phyloP scores from a whole-genome alignment of 768 basidiomycete species.

The Boletellus ananas region DNA sequence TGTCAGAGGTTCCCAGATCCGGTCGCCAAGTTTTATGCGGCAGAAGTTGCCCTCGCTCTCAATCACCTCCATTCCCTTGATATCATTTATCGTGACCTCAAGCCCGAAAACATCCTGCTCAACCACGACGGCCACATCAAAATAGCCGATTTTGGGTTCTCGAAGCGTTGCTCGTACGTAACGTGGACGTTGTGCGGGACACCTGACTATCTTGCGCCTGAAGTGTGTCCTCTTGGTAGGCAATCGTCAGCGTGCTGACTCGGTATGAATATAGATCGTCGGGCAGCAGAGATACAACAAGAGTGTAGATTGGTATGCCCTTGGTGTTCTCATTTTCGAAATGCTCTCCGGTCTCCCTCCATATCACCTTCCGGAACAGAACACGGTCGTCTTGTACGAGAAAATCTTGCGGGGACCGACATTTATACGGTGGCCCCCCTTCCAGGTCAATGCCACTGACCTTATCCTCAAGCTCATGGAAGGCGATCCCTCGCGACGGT shows the following conservation, averaged over 20 bases:
- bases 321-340: conserved; percentile 95
- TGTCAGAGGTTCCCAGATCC: conserved; percentile 88
- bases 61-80: conserved; percentile 83
- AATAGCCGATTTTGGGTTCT: conserved; percentile 95
- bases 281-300: conserved; percentile 88
- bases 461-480: conserved; percentile 91
- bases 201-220: conserved; percentile 95
- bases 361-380: conserved; percentile 83
- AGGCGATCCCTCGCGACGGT: conserved; percentile 78
- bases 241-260: conserved; percentile 9
- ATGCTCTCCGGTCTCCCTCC: conserved; percentile 97
- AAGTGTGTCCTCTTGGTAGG: conserved; percentile 46
- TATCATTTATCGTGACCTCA: conserved; percentile 96
- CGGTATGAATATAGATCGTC: conserved; percentile 50
- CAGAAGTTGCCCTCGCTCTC: conserved; percentile 90
- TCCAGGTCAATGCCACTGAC: conserved; percentile 76
- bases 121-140: conserved; percentile 96
- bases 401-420: conserved; percentile 78
- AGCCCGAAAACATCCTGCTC: conserved; percentile 94
- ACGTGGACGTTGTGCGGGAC: conserved; percentile 97
- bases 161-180: conserved; percentile 80
- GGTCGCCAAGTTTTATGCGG: conserved; percentile 96
- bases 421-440: conserved; percentile 75
- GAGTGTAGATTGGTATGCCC: conserved; percentile 97
- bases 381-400: conserved; percentile 87